Evolutionary conservation across 2,329 filamentous ascomycete genomes (phyloP), one percentile per base, ranked within the genome.

Genomic region (Gaeumannomyces tritici): DNA sequence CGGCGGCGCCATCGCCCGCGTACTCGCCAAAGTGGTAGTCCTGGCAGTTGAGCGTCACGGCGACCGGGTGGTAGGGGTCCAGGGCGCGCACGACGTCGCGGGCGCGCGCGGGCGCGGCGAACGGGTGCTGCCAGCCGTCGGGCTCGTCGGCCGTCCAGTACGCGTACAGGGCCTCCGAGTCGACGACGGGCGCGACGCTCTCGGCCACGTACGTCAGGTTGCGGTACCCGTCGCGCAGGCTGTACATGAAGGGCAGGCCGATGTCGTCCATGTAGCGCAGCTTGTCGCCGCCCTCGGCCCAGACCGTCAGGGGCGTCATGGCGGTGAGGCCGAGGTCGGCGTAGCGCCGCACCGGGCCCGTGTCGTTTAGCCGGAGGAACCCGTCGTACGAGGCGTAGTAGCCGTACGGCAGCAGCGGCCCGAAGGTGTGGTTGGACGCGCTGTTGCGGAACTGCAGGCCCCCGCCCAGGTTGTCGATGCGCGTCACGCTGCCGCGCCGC

Each of bases 41-140:
- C 62, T 79, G 77, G 74, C 85, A 87, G 72, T 87, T 87, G 57
- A 88, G 77, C 1, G 80, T 80, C 4, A 86, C 73, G 1, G 80
- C 80, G 2, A 85, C 79, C 0, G 84, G 84, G 71, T 87, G 85
- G 71, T 87, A 87, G 0, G 81, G 81, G 70, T 88, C 85, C 1
- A 85, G 70, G 0, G 69, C 64, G 63, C 75, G 76, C 68, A 86
- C 77, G 7, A 76, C 68, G 42, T 75, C 68, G 67, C 55, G 54
- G 1, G 51, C 54, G 13, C 35, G 18, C 4, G n/a, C 55, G n/a
- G 60, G 31, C 21, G 54, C 27, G 55, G 57, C 56, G 55, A 61
- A 61, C 9, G 60, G 54, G 33, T 61, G 47, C 55, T 61, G 60
- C 29, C 55, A 56, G 24, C 60, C 60, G 33, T 61, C 60, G 55